Base-by-base conservation (phyloP, 495 filamentous ascomycete genomes). In the Elaphomyces granulatus region DNA sequence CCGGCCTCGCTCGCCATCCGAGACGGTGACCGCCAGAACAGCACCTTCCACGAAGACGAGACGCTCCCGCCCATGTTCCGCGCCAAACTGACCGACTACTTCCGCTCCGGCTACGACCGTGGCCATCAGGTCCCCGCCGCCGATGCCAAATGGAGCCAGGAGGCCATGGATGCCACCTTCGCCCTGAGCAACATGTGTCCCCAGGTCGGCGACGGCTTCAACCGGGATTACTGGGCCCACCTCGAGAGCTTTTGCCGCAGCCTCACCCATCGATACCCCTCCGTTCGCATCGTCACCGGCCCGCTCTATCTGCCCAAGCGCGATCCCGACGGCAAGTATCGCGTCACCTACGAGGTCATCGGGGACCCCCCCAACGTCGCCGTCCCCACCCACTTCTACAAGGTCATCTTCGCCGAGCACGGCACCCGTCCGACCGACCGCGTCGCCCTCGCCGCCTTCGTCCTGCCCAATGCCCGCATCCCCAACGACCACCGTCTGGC, bases 331-430 rank as follows among this genome's bases (percentile, higher is more conserved):
- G 81, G 82, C 28, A 96, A 94, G 64, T 98, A 86, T 83, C 75
- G 87, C 44, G 87, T 96, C 32, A 77, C 68, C 26, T 96, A 98
- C 64, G 90, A 98, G 66, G 83, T 98, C n/a, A 90, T 98, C 41
- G 90, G 90, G 3, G 77, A 71, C 51, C 90, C 92, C 38, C 92
- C 90, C 2, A 95, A 86, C 52, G 77, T 98, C 15, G 86, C 92
- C 6, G 90, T 98, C 41, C 90, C 90, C 7, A 98, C 90, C 17
- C 90, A 98, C 56, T 98, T 98, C 67, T 98, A 90, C 67, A 98
- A 98, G 66, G 83, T 98, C 37, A 85, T 98, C 38, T 90, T 92
- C 50, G 90, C 82, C 3, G 90, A 96, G 60, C 84, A 93, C 49
- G 82, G 81, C 1, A 61, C 63, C 1, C 51, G 44, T 15, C 50